These are phyloP conservation scores for Sarcomyxa edulis DNA, from an alignment of 768 basidiomycete genomes.

Conservation along the genomic window DNA sequence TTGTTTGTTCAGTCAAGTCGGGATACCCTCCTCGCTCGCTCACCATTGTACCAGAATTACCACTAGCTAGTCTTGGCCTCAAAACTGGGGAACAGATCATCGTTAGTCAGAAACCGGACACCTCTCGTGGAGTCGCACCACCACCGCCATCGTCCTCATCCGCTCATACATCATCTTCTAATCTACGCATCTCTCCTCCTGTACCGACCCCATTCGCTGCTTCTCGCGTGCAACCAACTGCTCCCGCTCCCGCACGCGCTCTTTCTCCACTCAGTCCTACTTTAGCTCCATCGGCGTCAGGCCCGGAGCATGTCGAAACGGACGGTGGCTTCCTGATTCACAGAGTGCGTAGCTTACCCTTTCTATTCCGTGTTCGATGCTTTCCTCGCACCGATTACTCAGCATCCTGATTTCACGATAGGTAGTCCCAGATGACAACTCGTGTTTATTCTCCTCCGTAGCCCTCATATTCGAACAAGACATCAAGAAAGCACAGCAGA, in stretches of 20 bases:
- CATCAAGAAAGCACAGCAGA: conserved; percentile 58
- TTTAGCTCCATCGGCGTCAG: conserved; percentile 20
- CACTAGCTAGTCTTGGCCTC: conserved; percentile 73
- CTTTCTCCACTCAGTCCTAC: conserved; percentile 9
- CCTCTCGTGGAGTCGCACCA: conserved; percentile 12
- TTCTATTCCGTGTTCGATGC: not conserved
- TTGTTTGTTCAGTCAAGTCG: conserved; percentile 50
- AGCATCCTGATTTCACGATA: conserved; percentile 20
- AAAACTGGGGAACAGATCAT: conserved; percentile 82
- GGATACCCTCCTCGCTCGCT: conserved; percentile 84
- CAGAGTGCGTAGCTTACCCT: conserved; percentile 37
- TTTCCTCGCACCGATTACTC: not conserved
- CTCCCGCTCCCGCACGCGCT: not conserved
- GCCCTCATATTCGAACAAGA: conserved; percentile 84
- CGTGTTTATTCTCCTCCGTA: conserved; percentile 87
- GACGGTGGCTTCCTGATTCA: conserved; percentile 71
- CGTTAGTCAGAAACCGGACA: conserved; percentile 43
- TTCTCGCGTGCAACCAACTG: conserved; percentile 7
- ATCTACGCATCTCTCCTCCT: conserved; percentile 5
- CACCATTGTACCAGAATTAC: conserved; percentile 66
- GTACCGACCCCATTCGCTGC: conserved; percentile 11
- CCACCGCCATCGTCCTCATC: too few relatives aligned
- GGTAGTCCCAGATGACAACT: conserved; percentile 97
- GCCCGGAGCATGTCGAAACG: conserved; percentile 54
- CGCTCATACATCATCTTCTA: conserved; percentile 5